Evolutionary conservation across 768 basidiomycete genomes (phyloP), one percentile per base, ranked within the genome.

Genomic region (Lepiota venenata): DNA sequence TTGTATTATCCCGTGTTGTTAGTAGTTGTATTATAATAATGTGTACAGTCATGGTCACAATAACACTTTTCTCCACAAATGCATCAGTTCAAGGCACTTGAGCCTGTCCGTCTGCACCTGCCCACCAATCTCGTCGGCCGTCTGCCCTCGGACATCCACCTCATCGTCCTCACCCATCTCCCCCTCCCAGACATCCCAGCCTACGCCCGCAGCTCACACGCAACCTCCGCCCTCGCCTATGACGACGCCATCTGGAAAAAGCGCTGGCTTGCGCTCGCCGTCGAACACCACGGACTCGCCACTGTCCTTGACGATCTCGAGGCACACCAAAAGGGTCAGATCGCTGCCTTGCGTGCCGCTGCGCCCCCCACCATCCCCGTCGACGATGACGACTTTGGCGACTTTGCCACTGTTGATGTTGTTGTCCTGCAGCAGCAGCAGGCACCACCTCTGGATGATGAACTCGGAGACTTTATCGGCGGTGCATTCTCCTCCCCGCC

Each of bases 371-470:
- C 81, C 1, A 78, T 87, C 25, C 61, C 77, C 9, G 82, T 85
- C 14, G 88, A 92, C 56, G 91, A 95, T 61, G 92, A 93, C 21
- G 92, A 93, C 21, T 96, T 96, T 69, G 94, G 93, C 3, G 93
- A 94, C 64, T 92, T 93, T 64, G 80, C 87, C 1, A 73, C 77
- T 0, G 77, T 79, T 4, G 71, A 75, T 40, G 61, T 68, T 25
- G 25, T 25, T 25, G 3, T 2, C 4, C 61, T 71, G 38, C 55
- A 59, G 25, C 25, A 25, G 5, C 25, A 25, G 25, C 25, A 25
- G 5, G 25, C 25, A 44, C 58, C 61, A 29, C 63, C 67, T 3
- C 50, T 60, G 9, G 78, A 71, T 6, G 78, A 71, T 6, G 79
- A 80, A 57, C 72, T 82, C 67, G 68, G 66, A 7, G 69, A 70